These are phyloP conservation scores for Calonectria hawksworthii DNA, from an alignment of 2,329 filamentous ascomycete species.

Conservation along the genomic window DNA sequence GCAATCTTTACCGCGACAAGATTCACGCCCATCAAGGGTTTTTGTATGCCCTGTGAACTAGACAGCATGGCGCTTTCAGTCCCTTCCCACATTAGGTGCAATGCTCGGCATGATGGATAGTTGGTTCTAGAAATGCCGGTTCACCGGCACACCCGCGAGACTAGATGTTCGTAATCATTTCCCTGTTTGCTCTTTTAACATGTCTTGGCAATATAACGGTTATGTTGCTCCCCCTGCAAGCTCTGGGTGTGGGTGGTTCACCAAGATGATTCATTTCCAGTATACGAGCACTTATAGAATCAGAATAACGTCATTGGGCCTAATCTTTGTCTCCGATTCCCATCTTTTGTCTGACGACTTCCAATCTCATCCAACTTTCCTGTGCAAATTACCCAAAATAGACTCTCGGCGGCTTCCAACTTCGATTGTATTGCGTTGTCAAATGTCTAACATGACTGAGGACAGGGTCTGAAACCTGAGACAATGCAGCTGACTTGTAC, in stretches of 20 bases:
- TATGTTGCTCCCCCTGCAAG: background rate
- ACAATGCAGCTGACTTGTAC: background rate
- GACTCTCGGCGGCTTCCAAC: background rate
- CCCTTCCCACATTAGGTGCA: too few relatives aligned
- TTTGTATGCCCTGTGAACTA: too few relatives aligned
- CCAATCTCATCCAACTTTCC: background rate
- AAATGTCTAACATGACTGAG: background rate
- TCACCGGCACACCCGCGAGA: too few relatives aligned
- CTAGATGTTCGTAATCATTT: too few relatives aligned
- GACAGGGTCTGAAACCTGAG: background rate
- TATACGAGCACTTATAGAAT: background rate
- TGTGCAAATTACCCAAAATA: background rate
- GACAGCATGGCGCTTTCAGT: too few relatives aligned
- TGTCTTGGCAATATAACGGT: background rate
- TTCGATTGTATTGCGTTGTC: background rate
- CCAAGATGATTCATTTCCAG: background rate
- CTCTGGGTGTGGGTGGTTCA: background rate
- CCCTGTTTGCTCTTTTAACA: too few relatives aligned
- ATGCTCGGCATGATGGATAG: too few relatives aligned
- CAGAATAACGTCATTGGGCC: constrained; percentile 29
- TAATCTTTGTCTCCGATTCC: background rate
- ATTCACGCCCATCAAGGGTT: too few relatives aligned
- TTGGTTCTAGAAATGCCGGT: too few relatives aligned
- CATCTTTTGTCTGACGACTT: background rate
- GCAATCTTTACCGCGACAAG: too few relatives aligned